These are phyloP conservation scores for Claviceps capensis DNA, from an alignment of 2,329 filamentous ascomycete genomes.

Conservation along the genomic window DNA sequence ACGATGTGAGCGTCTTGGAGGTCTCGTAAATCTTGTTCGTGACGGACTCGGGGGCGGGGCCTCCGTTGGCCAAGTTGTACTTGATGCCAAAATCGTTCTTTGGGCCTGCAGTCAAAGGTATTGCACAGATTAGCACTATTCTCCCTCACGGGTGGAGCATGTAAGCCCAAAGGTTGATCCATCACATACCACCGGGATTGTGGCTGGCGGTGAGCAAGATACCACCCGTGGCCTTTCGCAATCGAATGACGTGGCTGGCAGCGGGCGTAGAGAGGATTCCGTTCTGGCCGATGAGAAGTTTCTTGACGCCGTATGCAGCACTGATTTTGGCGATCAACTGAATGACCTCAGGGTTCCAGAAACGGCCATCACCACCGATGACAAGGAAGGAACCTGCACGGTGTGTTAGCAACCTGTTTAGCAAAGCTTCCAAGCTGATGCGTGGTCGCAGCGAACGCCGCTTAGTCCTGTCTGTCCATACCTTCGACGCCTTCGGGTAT, in stretches of 20 bases:
- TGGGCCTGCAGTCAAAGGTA: constrained; percentile 45
- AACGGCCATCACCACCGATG: constrained; percentile 93
- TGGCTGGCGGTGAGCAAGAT: constrained; percentile 95
- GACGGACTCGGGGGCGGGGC: constrained; percentile 86
- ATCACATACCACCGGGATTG: constrained; percentile 77
- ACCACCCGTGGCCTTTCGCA: constrained; percentile 87
- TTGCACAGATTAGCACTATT: neutral
- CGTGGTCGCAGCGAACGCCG: neutral
- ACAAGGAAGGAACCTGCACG: constrained; percentile 63
- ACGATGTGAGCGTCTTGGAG: constrained; percentile 78
- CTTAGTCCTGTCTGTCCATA: constrained; percentile 17
- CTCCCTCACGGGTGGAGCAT: neutral
- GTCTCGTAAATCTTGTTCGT: constrained; percentile 96
- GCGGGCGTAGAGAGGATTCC: constrained; percentile 95
- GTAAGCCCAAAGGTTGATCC: too few relatives aligned
- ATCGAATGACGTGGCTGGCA: constrained; percentile 89
- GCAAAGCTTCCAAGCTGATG: neutral
- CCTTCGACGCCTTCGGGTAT: constrained; percentile 89
- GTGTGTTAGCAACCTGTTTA: neutral
- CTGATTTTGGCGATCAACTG: constrained; percentile 96
- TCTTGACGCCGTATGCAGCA: constrained; percentile 96
- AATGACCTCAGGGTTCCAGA: constrained; percentile 92
- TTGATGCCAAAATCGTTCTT: constrained; percentile 98
- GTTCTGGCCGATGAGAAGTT: constrained; percentile 89
- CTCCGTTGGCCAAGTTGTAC: constrained; percentile 96